Evolutionary conservation across 2,329 filamentous ascomycete species (phyloP).

Genomic region (Epichloe amarillans): DNA sequence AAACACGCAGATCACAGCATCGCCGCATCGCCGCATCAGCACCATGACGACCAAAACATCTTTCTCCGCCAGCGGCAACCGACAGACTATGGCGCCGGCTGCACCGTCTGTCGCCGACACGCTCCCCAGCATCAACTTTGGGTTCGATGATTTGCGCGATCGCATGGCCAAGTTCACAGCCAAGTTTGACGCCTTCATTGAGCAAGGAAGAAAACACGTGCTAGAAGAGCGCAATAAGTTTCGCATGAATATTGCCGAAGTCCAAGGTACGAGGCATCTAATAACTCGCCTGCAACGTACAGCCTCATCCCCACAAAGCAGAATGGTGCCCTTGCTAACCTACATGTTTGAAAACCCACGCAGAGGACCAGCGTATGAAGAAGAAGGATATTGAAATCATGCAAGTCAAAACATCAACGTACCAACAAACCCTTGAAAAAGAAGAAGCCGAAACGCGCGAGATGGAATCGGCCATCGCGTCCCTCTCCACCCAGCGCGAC

Average conservation of each 20-base stretch:
- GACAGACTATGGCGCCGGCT: slow-evolving; percentile 43
- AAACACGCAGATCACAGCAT: too few species aligned
- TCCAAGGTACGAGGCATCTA: slow-evolving; percentile 55
- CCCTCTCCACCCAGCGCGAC: slow-evolving; percentile 47
- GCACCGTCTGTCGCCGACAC: slow-evolving; percentile 60
- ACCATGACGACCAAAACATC: background rate
- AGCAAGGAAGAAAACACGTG: slow-evolving; percentile 76
- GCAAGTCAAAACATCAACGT: slow-evolving; percentile 53
- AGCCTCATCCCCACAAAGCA: background rate
- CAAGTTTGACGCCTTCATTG: slow-evolving; percentile 88
- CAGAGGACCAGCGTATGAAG: slow-evolving; percentile 86
- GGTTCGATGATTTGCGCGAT: slow-evolving; percentile 88
- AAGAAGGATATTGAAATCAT: slow-evolving; percentile 78
- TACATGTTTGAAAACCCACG: background rate
- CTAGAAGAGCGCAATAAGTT: slow-evolving; percentile 92
- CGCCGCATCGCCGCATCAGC: background rate
- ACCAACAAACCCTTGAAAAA: slow-evolving; percentile 62
- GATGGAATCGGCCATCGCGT: slow-evolving; percentile 51
- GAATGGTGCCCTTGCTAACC: background rate
- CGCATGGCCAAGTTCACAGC: slow-evolving; percentile 88
- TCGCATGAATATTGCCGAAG: slow-evolving; percentile 74
- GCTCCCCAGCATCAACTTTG: slow-evolving; percentile 84
- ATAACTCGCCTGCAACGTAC: background rate
- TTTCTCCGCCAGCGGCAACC: slow-evolving; percentile 46
- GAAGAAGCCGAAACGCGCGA: slow-evolving; percentile 66